A percentile compares a stretch with the other conserved stretches of the same genome.
These are phyloP conservation scores for Actinomortierella wolfii DNA, from an alignment of 371 early-diverging fungal genomes.

Conservation along the genomic window DNA sequence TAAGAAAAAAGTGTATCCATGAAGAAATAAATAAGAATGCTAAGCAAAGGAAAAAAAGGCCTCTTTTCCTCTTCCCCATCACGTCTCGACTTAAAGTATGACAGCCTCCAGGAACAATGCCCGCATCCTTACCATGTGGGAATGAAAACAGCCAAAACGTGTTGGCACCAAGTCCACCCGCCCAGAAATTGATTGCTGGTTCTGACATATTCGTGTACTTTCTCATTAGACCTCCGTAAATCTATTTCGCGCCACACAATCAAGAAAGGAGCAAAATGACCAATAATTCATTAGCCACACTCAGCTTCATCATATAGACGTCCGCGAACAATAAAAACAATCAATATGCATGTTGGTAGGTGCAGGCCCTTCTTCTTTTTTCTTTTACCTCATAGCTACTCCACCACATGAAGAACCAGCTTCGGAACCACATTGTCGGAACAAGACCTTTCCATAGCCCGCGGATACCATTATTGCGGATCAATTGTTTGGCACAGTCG, in stretches of 20 bases:
- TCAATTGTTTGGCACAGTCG: constrained; percentile 79
- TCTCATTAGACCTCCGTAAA: constrained; percentile 56
- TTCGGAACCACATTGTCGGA: constrained; percentile 82
- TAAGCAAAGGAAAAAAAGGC: constrained; percentile 5
- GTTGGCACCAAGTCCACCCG: constrained; percentile 90
- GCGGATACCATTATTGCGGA: constrained; percentile 73
- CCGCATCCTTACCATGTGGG: constrained; percentile 69
- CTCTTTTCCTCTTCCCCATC: background rate
- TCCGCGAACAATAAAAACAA: constrained; percentile 10
- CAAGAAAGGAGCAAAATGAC: constrained; percentile 3
- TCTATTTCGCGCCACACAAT: constrained; percentile 20
- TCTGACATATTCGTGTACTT: constrained; percentile 55
- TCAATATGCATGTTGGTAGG: constrained; percentile 1
- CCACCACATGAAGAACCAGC: constrained; percentile 93
- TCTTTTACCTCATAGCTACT: constrained; percentile 74
- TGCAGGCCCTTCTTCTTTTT: background rate
- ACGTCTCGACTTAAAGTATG: no score
- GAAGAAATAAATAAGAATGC: background rate
- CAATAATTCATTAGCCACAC: background rate
- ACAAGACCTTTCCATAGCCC: constrained; percentile 87
- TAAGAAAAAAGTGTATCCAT: background rate
- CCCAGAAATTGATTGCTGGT: constrained; percentile 77
- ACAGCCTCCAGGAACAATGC: no score
- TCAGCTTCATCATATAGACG: background rate
- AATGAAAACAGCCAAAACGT: constrained; percentile 89